These are phyloP conservation scores for Calonectria hawksworthii DNA, from an alignment of 2,329 filamentous ascomycete genomes.

Conservation along the genomic window DNA sequence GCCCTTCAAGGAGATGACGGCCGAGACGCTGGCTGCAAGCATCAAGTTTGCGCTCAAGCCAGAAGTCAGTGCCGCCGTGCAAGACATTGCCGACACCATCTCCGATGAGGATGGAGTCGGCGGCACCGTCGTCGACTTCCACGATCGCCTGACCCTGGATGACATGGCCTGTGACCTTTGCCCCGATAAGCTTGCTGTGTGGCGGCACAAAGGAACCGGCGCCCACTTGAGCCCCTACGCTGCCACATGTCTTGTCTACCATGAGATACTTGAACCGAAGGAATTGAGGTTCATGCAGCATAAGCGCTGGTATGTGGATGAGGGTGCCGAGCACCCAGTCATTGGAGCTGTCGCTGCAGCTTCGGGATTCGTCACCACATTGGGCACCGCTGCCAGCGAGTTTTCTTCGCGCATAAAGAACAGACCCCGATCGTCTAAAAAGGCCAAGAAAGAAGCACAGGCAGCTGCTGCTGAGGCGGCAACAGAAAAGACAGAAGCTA, in stretches of 20 bases:
- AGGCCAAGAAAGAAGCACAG: neutral
- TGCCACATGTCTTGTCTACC: conserved; percentile 68
- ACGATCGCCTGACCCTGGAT: conserved; percentile 58
- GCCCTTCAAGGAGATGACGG: conserved; percentile 70
- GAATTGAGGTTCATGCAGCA: conserved; percentile 66
- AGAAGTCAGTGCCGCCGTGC: conserved; percentile 54
- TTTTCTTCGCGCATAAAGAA: conserved; percentile 35
- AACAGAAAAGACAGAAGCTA: neutral
- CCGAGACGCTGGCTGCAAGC: conserved; percentile 66
- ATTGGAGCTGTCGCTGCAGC: conserved; percentile 76
- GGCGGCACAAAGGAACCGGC: conserved; percentile 69
- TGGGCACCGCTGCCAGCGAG: conserved; percentile 52
- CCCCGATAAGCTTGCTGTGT: conserved; percentile 71
- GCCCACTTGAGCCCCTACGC: conserved; percentile 73
- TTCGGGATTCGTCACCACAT: conserved; percentile 72
- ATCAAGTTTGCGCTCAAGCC: conserved; percentile 67
- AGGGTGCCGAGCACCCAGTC: conserved; percentile 75
- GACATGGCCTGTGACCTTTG: conserved; percentile 64
- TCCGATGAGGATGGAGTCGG: conserved; percentile 66
- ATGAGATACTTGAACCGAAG: conserved; percentile 67
- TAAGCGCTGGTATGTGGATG: conserved; percentile 73
- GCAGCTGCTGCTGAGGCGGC: neutral
- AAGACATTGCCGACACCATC: conserved; percentile 66
- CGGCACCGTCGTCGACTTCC: conserved; percentile 65
- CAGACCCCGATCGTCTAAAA: neutral